Base-by-base conservation (phyloP, 257 asterid species). In the Thymus mandschuricus region DNA sequence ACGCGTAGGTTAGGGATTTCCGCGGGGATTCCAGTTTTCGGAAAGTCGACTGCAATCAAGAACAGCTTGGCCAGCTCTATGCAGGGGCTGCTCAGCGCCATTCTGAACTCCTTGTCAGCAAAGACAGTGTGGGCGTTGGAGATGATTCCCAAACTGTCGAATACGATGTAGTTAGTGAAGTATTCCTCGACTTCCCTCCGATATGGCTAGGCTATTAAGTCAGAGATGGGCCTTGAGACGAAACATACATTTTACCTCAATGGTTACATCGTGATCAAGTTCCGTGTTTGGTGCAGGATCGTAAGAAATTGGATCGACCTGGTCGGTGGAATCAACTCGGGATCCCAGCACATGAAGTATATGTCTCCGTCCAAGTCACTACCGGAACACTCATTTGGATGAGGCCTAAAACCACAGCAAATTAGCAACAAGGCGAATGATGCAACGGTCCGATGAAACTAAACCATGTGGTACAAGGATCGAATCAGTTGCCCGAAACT, bases 381-480 rank as follows among this genome's bases (percentile, higher is more conserved):
- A 70, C 99, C 97, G 27, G 98, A 95, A 71, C 99, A 95, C 85
- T 95, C 99, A 80, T 92, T 89, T 31, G 99, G 98, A 79, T 91
- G 98, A 28, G 99, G 99, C 71, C 98, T 89, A 81, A 75, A 9
- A 69, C 65, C 44, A 69, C 49, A 66, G 59, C 54, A 77, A 31
- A 63, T 46, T 21, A 38, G n/a, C 30, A 34, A 35, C 46, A 3
- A 34, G 7, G 45, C 30, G 0, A 60, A 60, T 38, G 65, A 15
- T 52, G 21, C 5, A 30, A 9, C 48, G 1, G 21, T 21, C 21
- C 21, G 21, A 21, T 21, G 21, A 21, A 21, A 21, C 21, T 21
- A 21, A 21, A 21, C 21, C 21, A 43, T 44, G 9, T 38, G 41
- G 41, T 3, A 28, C 55, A 0, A 10, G 0, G 27, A 27, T 27